A percentile compares a stretch with the other conserved stretches of the same genome.
phyloP scores from a whole-genome alignment of 2,329 filamentous ascomycete species.

The Cytospora piceae region DNA sequence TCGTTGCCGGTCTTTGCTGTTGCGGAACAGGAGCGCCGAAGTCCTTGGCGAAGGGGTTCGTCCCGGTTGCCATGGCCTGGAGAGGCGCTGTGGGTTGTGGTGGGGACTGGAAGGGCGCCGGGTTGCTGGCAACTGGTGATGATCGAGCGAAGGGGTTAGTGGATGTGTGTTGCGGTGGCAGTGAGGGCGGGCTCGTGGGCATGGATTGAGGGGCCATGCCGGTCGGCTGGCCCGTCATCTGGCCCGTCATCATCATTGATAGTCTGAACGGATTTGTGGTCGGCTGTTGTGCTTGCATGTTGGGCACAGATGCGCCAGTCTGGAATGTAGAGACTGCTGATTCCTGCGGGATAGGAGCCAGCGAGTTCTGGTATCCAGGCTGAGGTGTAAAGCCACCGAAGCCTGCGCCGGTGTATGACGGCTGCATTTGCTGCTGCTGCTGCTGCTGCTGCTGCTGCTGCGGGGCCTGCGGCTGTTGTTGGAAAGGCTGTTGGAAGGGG shows the following conservation, averaged over 20 bases:
- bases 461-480: constrained; percentile 43
- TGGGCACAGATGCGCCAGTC: constrained; percentile 48
- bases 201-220: constrained; percentile 43
- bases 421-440: constrained; percentile 44
- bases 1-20: constrained; percentile 49
- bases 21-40: constrained; percentile 42
- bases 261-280: constrained; percentile 92
- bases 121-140: constrained; percentile 43
- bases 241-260: constrained; percentile 74
- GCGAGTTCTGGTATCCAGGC: constrained; percentile 54
- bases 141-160: constrained; percentile 88
- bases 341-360: constrained; percentile 63
- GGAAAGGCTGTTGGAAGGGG: constrained; percentile 48
- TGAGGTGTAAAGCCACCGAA: constrained; percentile 83
- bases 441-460: constrained; percentile 38
- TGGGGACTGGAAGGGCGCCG: constrained; percentile 49
- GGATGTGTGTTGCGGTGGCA: constrained; percentile 57
- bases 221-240: constrained; percentile 58
- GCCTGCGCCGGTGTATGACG: constrained; percentile 68
- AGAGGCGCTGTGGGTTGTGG: constrained; percentile 46
- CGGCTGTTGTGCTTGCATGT: constrained; percentile 56
- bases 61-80: constrained; percentile 57
- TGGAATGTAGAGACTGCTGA: constrained; percentile 53
- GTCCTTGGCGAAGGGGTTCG: constrained; percentile 62
- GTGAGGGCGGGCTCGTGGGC: constrained; percentile 47